phyloP scores from a whole-genome alignment of 371 early-diverging fungal species.

The Amoeboaphelidium protococcarum region DNA sequence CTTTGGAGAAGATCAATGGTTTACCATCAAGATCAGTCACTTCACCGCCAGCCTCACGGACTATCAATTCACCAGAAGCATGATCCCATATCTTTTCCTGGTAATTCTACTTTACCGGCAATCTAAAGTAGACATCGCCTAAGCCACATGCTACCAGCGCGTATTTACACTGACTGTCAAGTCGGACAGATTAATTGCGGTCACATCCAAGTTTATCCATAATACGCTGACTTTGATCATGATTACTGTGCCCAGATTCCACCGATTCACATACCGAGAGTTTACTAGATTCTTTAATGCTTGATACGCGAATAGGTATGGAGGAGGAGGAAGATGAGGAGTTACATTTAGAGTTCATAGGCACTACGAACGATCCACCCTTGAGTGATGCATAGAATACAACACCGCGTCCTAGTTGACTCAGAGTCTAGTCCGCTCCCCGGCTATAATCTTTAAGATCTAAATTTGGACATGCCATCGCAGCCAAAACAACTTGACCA shows the following conservation, averaged over 20 bases:
- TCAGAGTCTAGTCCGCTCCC: neutral
- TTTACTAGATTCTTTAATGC: slow-evolving; percentile 8
- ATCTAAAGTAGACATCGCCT: slow-evolving; percentile 64
- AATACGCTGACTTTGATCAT: slow-evolving; percentile 46
- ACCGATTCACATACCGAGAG: slow-evolving; percentile 81
- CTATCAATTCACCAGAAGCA: slow-evolving; percentile 65
- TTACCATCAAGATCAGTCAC: slow-evolving; percentile 59
- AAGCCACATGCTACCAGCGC: slow-evolving; percentile 59
- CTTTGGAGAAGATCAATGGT: slow-evolving; percentile 61
- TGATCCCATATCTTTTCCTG: slow-evolving; percentile 97
- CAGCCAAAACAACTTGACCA: slow-evolving; percentile 64
- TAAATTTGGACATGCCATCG: slow-evolving; percentile 83
- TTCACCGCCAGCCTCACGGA: slow-evolving; percentile 79
- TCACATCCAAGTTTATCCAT: slow-evolving; percentile 42
- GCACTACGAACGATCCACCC: too few species aligned
- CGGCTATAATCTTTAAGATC: slow-evolving; percentile 10
- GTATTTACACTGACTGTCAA: slow-evolving; percentile 90
- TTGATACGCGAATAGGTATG: too few species aligned
- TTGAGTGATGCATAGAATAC: slow-evolving; percentile 30
- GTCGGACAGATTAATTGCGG: slow-evolving; percentile 41
- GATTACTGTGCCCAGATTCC: slow-evolving; percentile 71
- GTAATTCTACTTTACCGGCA: slow-evolving; percentile 48
- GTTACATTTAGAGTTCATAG: too few species aligned
- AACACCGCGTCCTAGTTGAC: neutral
- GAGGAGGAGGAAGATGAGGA: too few species aligned